Evolutionary conservation across 2,329 filamentous ascomycete genomes (phyloP), one percentile per base, ranked within the genome.

Genomic region (Cladorrhinum sp.): DNA sequence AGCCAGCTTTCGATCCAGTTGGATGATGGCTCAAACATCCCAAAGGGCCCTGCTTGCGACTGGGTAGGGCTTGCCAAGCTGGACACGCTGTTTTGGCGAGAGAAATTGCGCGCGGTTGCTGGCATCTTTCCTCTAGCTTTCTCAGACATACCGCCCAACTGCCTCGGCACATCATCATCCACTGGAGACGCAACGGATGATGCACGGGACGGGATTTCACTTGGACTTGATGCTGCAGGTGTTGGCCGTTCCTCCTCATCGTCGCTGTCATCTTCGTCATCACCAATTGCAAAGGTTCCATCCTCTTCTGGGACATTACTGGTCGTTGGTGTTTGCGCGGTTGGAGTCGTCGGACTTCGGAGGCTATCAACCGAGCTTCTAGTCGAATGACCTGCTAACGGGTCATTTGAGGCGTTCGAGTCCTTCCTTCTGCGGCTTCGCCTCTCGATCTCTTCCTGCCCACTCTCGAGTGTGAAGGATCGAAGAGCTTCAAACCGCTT

Each of bases 81-180:
- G 1, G 90, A 90, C 26, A 88, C 91, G 73, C 92, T 96, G 71
- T 95, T 96, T 71, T 96, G 92, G 18, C 94, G 83, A 0, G 93
- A 96, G 73, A 97, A 96, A 1, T 85, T 85, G n/a, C 85, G 83
- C 55, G 88, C 82, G 1, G 91, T 90, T 12, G 90, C 92, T 26
- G 94, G 95, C 86, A 96, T 92, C 75, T 99, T 99, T 7, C 95
- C 95, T 55, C 95, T 83, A 16, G 95, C 95, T 74, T 98, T 99
- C 75, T 98, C 95, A 20, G 94, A 97, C 91, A 98, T 96, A 58
- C 92, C 92, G 60, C 91, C 85, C 28, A 96, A 74, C 72, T 97
- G 93, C 20, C 87, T 82, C 14, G 92, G 92, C 9, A 96, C 85
- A 3, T 89, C 88, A 63, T 96, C 92, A 62, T 96, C 92, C 0